Base-by-base conservation (phyloP, 1,284 basidiomycete species). In the Marasmius oreades region DNA sequence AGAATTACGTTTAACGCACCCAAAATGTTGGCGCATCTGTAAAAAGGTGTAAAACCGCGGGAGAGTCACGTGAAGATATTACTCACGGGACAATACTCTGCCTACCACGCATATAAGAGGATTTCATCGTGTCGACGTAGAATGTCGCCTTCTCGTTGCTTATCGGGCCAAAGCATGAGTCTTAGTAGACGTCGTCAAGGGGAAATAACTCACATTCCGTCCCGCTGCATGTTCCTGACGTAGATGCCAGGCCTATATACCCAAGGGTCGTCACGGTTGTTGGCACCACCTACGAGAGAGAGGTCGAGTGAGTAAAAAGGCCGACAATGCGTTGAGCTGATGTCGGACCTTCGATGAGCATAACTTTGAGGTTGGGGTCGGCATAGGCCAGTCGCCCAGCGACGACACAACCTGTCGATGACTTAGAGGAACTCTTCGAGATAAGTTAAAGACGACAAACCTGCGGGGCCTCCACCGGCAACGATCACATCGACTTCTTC, bases 401-500 rank as follows among this genome's bases (percentile, higher is more conserved):
- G 26, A 84, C 78, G 55, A 86, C 85, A 66, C 82, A 85, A 57
- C 84, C 84, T 80, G 57, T 2, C 39, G 24, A 37, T 20, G 57
- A 52, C 48, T 55, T 8, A 55, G 54, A 55, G 54, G 37, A 50
- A 20, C 20, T 56, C 51, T 43, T 45, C 51, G 8, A 22, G 53
- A 12, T 31, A n/a, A 2, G 39, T 12, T 33, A 20, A 39, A 51
- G 6, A 23, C 16, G 34, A 50, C 63, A 37, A 54, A 78, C 80
- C 79, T 62, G 85, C 83, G 11, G 85, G 84, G 58, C 85, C 85
- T 67, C 85, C 85, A 65, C 80, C 83, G 66, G 66, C 63, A 43
- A 89, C 83, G 62, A 89, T 86, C 60, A 89, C 74, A 72, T 88
- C 86, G 69, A 89, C 86, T 78, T 88, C 86, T 66, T 86, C 77